phyloP scores from a whole-genome alignment of 306 rosid genomes.

The Vicia faba region DNA sequence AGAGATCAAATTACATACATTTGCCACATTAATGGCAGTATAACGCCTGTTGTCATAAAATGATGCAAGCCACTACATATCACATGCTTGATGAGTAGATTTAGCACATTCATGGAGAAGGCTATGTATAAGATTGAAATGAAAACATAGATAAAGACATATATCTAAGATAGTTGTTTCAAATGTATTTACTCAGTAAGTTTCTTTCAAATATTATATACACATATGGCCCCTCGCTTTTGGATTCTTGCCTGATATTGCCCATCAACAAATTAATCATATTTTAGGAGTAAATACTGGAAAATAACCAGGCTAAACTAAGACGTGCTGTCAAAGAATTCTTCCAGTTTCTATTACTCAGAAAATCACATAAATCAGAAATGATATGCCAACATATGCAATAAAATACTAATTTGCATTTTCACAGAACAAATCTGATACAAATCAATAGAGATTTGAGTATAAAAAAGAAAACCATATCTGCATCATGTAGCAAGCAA shows the following conservation, averaged over 20 bases:
- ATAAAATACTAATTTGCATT: slow-evolving; percentile 18
- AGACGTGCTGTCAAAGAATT: slow-evolving; percentile 6
- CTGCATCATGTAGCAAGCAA: neutral
- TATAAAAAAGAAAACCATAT: neutral
- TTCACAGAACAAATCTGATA: slow-evolving; percentile 1
- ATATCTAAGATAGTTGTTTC: neutral
- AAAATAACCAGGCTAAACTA: slow-evolving; percentile 20
- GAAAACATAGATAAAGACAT: neutral
- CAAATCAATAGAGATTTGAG: neutral
- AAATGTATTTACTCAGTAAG: neutral
- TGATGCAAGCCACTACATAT: neutral
- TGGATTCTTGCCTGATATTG: neutral
- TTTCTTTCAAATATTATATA: neutral
- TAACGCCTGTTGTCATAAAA: neutral
- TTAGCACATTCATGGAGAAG: slow-evolving; percentile 21
- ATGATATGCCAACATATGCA: neutral
- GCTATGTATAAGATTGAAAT: neutral
- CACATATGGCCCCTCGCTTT: neutral
- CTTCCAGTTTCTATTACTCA: slow-evolving; percentile 11
- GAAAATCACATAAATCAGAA: slow-evolving; percentile 1
- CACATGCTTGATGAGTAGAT: slow-evolving; percentile 17
- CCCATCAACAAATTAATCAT: neutral
- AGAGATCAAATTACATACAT: slow-evolving; percentile 30
- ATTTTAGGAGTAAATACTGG: slow-evolving; percentile 2
- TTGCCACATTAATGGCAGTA: slow-evolving; percentile 14